Evolutionary conservation across 768 basidiomycete species (phyloP), one percentile per base, ranked within the genome.

Genomic region (Rhizopogon rudus): DNA sequence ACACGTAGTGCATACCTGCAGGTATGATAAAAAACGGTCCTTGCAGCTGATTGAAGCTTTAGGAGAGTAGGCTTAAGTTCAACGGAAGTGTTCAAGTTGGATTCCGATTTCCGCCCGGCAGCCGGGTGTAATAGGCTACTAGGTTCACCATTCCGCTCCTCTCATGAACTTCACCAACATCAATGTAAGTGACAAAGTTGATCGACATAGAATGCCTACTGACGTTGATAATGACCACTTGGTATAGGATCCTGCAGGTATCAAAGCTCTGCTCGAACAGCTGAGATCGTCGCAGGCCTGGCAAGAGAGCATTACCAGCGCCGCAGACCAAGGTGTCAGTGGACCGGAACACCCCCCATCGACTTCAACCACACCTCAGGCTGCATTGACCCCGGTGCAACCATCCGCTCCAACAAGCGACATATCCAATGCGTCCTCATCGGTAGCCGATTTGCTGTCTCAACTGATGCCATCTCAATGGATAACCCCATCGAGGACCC

Each of bases 201-300:
- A 49, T 35, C 22, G 16, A 12, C 10, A 20, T 42, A 31, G 20
- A 33, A 42, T 7, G 8, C 31, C 16, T 40, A n/a, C 9, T 53
- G 12, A 54, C 17, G 25, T 28, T 28, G 44, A 61, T 48, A 33
- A 33, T 17, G 12, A 3, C 17, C 17, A 48, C 20, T 16, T 20
- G 7, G 17, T 40, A 6, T 64, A 91, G 88, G 88, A 91, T 68
- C 74, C 84, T 46, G 75, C 75, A 57, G 81, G 79, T 44, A 77
- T 93, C 48, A 79, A 82, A 61, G 83, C 87, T 28, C 76, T 93
- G 25, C 78, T 93, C n/a, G 87, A 91, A 52, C 81, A 81, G 57
- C 74, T 93, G 12, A 76, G 81, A 49, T 70, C 77, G 3, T 91
- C 91, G 3, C 77, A 81, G 61, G 86, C 83, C 25, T 91, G 87